Evolutionary conservation across 2,329 filamentous ascomycete species (phyloP).

Genomic region (Trichophyton verrucosum): DNA sequence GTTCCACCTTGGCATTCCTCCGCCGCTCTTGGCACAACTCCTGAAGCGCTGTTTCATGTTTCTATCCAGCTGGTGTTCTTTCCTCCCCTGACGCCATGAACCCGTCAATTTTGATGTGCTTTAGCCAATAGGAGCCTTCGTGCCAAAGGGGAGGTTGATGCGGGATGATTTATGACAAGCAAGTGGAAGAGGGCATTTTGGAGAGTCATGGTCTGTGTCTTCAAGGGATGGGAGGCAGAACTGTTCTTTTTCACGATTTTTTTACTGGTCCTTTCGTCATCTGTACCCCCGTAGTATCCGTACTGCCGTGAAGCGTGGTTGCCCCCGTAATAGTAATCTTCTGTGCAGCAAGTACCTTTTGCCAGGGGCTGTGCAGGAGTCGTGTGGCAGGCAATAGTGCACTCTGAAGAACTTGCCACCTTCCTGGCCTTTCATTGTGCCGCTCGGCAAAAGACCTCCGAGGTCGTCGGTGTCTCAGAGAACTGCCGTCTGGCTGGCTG

Average conservation of each 20-base stretch:
- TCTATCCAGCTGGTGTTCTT: neutral
- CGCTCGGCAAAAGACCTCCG: neutral
- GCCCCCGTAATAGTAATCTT: neutral
- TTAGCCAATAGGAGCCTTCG: neutral
- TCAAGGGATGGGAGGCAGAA: neutral
- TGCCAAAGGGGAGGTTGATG: neutral
- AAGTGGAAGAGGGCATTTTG: neutral
- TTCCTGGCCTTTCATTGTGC: neutral
- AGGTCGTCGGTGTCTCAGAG: neutral
- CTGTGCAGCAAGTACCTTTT: neutral
- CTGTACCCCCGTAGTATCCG: neutral
- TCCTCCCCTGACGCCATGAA: neutral
- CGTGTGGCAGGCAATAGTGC: neutral
- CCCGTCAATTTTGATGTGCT: no score
- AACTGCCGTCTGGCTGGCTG: neutral
- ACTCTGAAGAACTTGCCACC: neutral
- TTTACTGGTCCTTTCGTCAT: neutral
- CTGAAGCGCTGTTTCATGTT: neutral
- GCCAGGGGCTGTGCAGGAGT: neutral
- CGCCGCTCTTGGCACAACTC: neutral
- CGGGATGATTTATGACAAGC: neutral
- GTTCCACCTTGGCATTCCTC: neutral
- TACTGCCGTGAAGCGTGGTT: neutral
- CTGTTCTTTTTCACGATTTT: neutral
- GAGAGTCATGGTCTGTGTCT: neutral